Conservation (phyloP, 305 asterid species). For the Plantago lanceolata region DNA sequence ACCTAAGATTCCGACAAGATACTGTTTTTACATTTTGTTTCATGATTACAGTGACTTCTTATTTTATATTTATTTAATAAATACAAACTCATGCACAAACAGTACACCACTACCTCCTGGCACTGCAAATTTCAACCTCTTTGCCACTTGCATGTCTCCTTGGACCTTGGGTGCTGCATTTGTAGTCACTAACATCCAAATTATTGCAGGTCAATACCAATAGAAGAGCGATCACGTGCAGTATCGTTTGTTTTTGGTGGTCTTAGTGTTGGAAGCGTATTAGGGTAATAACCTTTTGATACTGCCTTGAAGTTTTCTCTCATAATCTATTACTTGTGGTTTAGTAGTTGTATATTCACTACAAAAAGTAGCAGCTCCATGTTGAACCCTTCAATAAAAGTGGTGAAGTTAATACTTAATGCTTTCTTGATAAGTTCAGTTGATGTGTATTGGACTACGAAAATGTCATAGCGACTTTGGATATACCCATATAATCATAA, state of each 20-base stretch:
- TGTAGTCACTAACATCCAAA: constrained; percentile 10
- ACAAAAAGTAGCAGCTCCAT: not conserved
- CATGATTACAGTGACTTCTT: not conserved
- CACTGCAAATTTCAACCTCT: not conserved
- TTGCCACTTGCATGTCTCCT: not conserved
- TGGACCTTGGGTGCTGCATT: not conserved
- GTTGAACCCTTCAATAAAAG: constrained; percentile 6
- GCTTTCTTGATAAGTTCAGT: not conserved
- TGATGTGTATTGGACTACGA: not conserved
- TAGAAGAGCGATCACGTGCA: constrained; percentile 94
- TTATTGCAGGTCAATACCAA: constrained; percentile 72
- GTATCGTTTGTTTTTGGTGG: constrained; percentile 98
- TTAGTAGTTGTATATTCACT: not conserved
- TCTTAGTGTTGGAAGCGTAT: constrained; percentile 92
- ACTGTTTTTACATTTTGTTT: not conserved
- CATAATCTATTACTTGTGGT: not conserved
- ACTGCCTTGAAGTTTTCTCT: constrained; percentile 13
- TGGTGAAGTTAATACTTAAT: not conserved
- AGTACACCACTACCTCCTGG: not conserved
- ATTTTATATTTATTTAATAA: not conserved
- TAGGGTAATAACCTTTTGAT: constrained; percentile 55
- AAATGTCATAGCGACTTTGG: not conserved
- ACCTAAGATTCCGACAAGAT: not conserved
- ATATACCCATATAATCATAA: not conserved
- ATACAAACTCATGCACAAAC: not conserved